Conservation (phyloP, 2,329 filamentous ascomycete species). For the Venturia pyrina region DNA sequence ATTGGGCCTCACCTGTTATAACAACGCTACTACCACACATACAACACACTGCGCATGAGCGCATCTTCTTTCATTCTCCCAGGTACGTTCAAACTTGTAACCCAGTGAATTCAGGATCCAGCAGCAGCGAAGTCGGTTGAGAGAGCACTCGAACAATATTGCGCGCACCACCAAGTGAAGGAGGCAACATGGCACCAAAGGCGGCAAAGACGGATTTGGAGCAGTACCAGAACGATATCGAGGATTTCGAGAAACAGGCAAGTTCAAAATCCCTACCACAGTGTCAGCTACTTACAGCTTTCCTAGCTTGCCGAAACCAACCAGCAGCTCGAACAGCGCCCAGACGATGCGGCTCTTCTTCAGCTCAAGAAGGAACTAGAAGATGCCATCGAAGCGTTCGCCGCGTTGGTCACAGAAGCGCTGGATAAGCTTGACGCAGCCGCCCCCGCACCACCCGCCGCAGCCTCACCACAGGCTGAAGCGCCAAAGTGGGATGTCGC, state of each 20-base stretch:
- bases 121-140: neutral
- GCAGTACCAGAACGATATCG: slow-evolving; percentile 33
- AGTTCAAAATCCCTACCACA: slow-evolving; percentile 12
- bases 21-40: neutral
- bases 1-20: neutral
- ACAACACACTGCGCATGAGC: neutral
- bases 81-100: neutral
- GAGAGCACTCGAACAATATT: neutral
- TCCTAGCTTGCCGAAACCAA: slow-evolving; percentile 66
- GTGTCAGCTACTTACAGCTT: slow-evolving; percentile 11
- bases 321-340: slow-evolving; percentile 66
- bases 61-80: neutral
- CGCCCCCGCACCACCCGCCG: slow-evolving; percentile 36
- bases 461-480: slow-evolving; percentile 31
- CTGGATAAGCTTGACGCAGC: slow-evolving; percentile 69
- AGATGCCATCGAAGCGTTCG: slow-evolving; percentile 67
- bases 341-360: slow-evolving; percentile 68
- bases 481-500: slow-evolving; percentile 64
- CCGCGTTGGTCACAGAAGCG: slow-evolving; percentile 43
- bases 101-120: neutral
- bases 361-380: slow-evolving; percentile 72
- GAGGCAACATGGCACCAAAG: neutral
- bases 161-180: neutral
- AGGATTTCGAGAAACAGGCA: slow-evolving; percentile 52
- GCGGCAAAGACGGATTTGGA: slow-evolving; percentile 16